Evolutionary conservation across 768 basidiomycete genomes (phyloP).

Genomic region (Coprinopsis cinerea): DNA sequence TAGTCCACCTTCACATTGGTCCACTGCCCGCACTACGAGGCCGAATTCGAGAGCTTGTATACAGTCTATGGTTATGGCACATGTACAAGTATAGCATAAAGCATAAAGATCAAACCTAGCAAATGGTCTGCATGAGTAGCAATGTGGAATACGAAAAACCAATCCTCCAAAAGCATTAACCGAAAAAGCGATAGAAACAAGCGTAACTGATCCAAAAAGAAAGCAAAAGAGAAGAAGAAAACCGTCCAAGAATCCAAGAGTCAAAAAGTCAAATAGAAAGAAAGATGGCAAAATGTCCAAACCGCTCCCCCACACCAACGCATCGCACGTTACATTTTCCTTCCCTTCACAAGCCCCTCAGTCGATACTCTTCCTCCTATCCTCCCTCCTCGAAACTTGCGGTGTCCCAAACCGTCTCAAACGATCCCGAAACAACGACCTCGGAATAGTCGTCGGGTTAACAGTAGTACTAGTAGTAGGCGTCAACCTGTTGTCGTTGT

Average conservation of each 20-base stretch:
- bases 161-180: no score
- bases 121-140: no score
- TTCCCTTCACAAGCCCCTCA: background rate
- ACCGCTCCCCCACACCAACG: background rate
- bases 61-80: no score
- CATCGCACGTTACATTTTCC: no score
- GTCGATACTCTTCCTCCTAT: constrained; percentile 12
- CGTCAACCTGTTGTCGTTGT: constrained; percentile 11
- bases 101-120: no score
- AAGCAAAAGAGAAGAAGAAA: background rate
- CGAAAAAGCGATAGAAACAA: background rate
- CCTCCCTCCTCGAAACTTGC: constrained; percentile 31
- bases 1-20: background rate
- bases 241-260: background rate
- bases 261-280: background rate
- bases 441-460: constrained; percentile 16
- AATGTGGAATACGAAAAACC: no score
- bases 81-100: no score
- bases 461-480: background rate
- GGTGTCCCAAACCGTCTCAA: constrained; percentile 31
- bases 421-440: constrained; percentile 27
- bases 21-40: background rate
- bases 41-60: background rate
- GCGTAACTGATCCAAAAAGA: background rate
- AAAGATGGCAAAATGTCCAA: background rate